Percentiles rank a stretch among this genome's conserved stretches.
These are phyloP conservation scores for Davidsoniella eucalypti DNA, from an alignment of 2,329 filamentous ascomycete genomes.

Conservation along the genomic window DNA sequence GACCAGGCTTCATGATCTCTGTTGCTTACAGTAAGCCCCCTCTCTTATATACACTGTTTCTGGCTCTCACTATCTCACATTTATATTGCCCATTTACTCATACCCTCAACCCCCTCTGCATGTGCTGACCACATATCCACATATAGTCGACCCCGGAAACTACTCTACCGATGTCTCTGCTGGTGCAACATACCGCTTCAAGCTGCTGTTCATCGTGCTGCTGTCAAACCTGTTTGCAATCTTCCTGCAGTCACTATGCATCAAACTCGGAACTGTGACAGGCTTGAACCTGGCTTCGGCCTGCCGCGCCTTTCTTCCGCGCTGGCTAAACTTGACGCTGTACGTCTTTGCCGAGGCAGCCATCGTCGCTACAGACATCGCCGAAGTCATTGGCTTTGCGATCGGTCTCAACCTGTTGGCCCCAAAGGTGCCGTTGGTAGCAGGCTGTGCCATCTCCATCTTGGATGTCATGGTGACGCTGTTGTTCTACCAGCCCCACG, in stretches of 20 bases:
- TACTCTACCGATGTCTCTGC: conserved; percentile 56
- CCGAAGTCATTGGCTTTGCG: conserved; percentile 55
- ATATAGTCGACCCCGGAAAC: conserved; percentile 42
- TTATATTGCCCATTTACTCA: not conserved
- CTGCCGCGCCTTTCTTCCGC: conserved; percentile 46
- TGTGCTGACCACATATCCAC: not conserved
- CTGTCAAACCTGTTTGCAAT: conserved; percentile 57
- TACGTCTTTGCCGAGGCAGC: conserved; percentile 49
- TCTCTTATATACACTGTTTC: not conserved
- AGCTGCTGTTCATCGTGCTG: conserved; percentile 50
- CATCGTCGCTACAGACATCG: conserved; percentile 57
- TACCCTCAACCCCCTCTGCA: not conserved
- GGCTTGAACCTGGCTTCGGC: conserved; percentile 51
- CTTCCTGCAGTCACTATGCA: conserved; percentile 49
- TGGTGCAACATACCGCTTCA: conserved; percentile 48
- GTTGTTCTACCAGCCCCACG: conserved; percentile 46
- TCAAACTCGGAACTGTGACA: conserved; percentile 53
- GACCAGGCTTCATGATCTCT: conserved; percentile 49
- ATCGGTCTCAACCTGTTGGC: conserved; percentile 52
- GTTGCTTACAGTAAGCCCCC: conserved; percentile 37
- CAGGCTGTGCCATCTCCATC: conserved; percentile 52
- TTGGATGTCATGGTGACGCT: conserved; percentile 51
- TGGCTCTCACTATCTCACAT: not conserved
- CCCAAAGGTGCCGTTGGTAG: conserved; percentile 46
- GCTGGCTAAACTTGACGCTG: conserved; percentile 45